phyloP scores from a whole-genome alignment of 1,139 yeast species.

The Insectozyma bohioensis region DNA sequence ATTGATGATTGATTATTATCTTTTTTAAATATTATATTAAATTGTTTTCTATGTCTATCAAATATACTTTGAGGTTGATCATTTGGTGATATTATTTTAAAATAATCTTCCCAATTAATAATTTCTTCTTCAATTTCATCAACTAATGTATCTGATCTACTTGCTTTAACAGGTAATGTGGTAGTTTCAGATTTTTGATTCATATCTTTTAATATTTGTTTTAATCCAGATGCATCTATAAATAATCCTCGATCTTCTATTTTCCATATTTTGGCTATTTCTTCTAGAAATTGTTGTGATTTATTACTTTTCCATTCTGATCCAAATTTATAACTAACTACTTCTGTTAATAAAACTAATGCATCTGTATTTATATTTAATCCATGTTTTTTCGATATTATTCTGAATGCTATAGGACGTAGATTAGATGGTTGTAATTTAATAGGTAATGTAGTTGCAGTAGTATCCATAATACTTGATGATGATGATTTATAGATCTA shows the following conservation, averaged over 20 bases:
- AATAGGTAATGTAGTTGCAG: constrained; percentile 77
- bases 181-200: constrained; percentile 15
- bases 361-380: constrained; percentile 88
- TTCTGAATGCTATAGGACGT: constrained; percentile 87
- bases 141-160: constrained; percentile 32
- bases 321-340: constrained; percentile 76
- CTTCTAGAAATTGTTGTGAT: constrained; percentile 71
- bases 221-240: constrained; percentile 71
- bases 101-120: constrained; percentile 72
- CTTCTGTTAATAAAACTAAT: constrained; percentile 65
- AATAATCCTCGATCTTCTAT: constrained; percentile 84
- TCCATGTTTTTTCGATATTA: constrained; percentile 89
- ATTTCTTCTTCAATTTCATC: constrained; percentile 23
- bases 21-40: constrained; percentile 33
- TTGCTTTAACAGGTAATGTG: constrained; percentile 18
- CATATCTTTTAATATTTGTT: constrained; percentile 56
- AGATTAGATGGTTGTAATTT: constrained; percentile 76
- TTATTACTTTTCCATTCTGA: constrained; percentile 78
- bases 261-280: constrained; percentile 81
- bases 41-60: constrained; percentile 66
- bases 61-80: constrained; percentile 68
- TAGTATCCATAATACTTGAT: too few relatives aligned
- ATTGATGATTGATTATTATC: constrained; percentile 8
- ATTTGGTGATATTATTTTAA: constrained; percentile 62
- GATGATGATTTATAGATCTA: constrained; percentile 10